phyloP scores from a whole-genome alignment of 495 filamentous ascomycete genomes.

The Xylaria palmicola region DNA sequence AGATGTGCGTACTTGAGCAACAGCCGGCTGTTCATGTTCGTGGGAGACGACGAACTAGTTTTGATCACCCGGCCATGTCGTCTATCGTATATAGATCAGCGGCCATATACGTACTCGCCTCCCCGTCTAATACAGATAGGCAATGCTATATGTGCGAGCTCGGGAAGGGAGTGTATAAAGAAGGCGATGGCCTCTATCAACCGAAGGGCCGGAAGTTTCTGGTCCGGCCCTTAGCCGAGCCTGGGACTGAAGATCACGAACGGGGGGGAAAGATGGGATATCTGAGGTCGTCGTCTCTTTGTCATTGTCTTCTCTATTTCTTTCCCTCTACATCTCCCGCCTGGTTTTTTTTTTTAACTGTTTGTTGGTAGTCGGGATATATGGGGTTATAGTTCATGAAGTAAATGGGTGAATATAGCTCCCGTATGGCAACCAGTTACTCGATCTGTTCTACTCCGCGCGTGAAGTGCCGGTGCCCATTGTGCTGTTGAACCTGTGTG shows the following conservation, averaged over 20 bases:
- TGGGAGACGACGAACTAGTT: not conserved
- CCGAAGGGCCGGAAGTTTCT: not conserved
- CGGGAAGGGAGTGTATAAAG: constrained; percentile 2
- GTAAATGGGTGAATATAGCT: not conserved
- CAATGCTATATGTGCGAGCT: not conserved
- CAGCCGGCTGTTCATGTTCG: not conserved
- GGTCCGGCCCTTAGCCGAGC: no score
- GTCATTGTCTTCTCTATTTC: not conserved
- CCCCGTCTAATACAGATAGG: not conserved
- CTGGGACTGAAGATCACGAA: no score
- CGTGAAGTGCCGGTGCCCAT: no score
- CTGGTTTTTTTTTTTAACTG: not conserved
- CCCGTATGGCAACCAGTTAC: not conserved
- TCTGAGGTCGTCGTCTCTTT: not conserved
- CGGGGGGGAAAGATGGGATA: not conserved
- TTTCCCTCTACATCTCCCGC: not conserved
- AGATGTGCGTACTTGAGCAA: not conserved
- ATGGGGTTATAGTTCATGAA: not conserved
- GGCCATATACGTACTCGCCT: not conserved
- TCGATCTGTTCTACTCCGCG: no score
- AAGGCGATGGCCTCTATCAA: not conserved
- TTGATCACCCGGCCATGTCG: not conserved
- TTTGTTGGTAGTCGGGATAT: not conserved
- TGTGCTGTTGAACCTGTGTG: no score
- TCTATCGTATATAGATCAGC: not conserved